These are phyloP conservation scores for Pseudozyma thailandica DNA, from an alignment of 1,284 basidiomycete species.

Conservation along the genomic window DNA sequence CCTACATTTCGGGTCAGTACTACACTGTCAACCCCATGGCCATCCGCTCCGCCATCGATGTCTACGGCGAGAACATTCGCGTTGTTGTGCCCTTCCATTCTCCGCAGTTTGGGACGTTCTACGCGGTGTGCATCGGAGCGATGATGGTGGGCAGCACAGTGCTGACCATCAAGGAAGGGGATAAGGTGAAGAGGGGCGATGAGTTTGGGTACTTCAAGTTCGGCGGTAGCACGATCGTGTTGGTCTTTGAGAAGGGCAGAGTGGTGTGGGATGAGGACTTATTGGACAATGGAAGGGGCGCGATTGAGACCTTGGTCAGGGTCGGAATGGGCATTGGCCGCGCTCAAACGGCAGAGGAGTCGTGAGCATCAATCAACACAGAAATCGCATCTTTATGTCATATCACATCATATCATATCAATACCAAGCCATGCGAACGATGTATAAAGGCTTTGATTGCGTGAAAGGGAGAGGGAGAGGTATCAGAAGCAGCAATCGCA, in stretches of 20 bases:
- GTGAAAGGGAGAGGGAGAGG: not conserved
- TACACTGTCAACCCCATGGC: conserved; percentile 77
- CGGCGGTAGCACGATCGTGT: conserved; percentile 62
- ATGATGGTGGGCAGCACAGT: conserved; percentile 76
- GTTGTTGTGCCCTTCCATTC: conserved; percentile 68
- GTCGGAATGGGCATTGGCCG: conserved; percentile 69
- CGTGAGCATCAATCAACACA: too few relatives aligned
- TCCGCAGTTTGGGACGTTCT: conserved; percentile 45
- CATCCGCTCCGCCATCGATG: conserved; percentile 81
- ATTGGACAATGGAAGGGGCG: conserved; percentile 75
- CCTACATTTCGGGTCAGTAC: conserved; percentile 69
- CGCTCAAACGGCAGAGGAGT: too few relatives aligned
- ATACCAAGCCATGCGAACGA: not conserved
- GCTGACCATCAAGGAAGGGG: conserved; percentile 84
- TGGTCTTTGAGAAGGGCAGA: conserved; percentile 75
- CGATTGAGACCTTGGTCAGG: conserved; percentile 79
- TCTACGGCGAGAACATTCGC: conserved; percentile 90
- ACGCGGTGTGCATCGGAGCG: conserved; percentile 68
- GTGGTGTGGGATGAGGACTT: conserved; percentile 92
- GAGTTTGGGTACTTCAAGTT: conserved; percentile 78
- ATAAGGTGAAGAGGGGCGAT: conserved; percentile 81
- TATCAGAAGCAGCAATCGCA: conserved; percentile 34
- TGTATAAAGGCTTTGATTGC: conserved; percentile 6
- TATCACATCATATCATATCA: not conserved
- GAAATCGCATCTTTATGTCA: too few relatives aligned